phyloP scores from a whole-genome alignment of 2,329 filamentous ascomycete species.

The Ilyonectria destructans region DNA sequence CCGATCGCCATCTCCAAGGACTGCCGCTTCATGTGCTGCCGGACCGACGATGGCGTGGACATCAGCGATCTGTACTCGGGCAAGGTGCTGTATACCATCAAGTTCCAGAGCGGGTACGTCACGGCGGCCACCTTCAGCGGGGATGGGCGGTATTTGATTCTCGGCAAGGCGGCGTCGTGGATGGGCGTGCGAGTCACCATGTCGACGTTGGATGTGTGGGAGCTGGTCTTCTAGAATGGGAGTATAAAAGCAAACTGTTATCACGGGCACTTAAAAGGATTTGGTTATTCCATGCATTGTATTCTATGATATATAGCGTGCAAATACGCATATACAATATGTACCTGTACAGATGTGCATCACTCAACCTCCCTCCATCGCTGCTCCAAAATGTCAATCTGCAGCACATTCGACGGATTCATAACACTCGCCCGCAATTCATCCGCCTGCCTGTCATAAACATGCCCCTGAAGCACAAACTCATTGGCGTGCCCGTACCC shows the following conservation, averaged over 20 bases:
- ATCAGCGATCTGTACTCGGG: slow-evolving; percentile 55
- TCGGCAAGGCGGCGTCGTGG: slow-evolving; percentile 50
- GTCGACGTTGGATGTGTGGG: slow-evolving; percentile 50
- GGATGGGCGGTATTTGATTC: slow-evolving; percentile 50
- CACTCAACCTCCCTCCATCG: slow-evolving; percentile 56
- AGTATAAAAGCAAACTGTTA: slow-evolving; percentile 16
- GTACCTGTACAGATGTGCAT: background rate
- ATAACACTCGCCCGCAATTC: slow-evolving; percentile 38
- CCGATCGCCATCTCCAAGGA: slow-evolving; percentile 56
- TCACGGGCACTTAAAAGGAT: too few species aligned
- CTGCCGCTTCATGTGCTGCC: slow-evolving; percentile 54
- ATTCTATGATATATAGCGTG: background rate
- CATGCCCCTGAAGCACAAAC: slow-evolving; percentile 50
- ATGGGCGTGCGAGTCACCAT: slow-evolving; percentile 44
- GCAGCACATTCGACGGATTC: slow-evolving; percentile 27
- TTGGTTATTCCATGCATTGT: too few species aligned
- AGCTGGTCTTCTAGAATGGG: slow-evolving; percentile 44
- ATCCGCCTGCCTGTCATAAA: slow-evolving; percentile 51
- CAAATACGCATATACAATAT: too few species aligned
- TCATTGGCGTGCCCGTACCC: slow-evolving; percentile 54
- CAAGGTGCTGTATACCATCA: slow-evolving; percentile 52
- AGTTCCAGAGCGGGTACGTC: slow-evolving; percentile 49
- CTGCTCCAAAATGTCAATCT: slow-evolving; percentile 52
- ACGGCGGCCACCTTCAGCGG: slow-evolving; percentile 54
- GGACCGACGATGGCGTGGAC: slow-evolving; percentile 56